These are phyloP conservation scores for Picea sitchensis DNA, from an alignment of 75 land plant genomes.

Conservation along the genomic window DNA sequence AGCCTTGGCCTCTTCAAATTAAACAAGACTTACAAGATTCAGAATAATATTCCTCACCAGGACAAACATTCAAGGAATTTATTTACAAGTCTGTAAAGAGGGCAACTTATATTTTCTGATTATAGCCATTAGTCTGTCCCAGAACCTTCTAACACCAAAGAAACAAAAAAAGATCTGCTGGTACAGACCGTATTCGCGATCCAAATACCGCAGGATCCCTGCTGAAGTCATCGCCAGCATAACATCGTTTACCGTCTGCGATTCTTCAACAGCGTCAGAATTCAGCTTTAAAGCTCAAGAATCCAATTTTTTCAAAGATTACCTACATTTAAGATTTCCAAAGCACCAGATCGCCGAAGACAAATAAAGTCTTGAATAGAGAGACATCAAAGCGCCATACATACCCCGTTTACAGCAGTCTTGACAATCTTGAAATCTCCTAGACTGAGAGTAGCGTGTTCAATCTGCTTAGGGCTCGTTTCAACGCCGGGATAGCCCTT, in stretches of 20 bases:
- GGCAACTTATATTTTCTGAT: background rate
- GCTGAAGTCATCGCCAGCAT: constrained; percentile 65
- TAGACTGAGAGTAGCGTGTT: constrained; percentile 32
- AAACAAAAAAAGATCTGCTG: too few species aligned
- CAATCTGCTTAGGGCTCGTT: constrained; percentile 36
- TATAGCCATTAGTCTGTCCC: background rate
- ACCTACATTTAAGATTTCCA: background rate
- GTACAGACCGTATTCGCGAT: constrained; percentile 39
- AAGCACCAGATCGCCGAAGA: background rate
- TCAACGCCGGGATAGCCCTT: constrained; percentile 66
- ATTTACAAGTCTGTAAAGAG: background rate
- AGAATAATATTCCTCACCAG: background rate
- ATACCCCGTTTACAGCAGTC: constrained; percentile 48
- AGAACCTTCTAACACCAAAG: background rate
- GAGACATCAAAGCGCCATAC: background rate
- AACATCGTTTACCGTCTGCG: constrained; percentile 89
- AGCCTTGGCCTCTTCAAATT: background rate
- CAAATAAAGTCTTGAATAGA: background rate
- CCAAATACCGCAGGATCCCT: constrained; percentile 60
- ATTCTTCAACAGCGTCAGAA: background rate
- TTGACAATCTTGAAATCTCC: constrained; percentile 63
- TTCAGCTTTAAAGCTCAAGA: background rate
- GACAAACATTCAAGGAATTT: background rate
- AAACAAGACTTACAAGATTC: too few species aligned
- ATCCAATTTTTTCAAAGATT: background rate